Evolutionary conservation across 768 basidiomycete species (phyloP), one percentile per base, ranked within the genome.

Genomic region (Exidia glandulosa): DNA sequence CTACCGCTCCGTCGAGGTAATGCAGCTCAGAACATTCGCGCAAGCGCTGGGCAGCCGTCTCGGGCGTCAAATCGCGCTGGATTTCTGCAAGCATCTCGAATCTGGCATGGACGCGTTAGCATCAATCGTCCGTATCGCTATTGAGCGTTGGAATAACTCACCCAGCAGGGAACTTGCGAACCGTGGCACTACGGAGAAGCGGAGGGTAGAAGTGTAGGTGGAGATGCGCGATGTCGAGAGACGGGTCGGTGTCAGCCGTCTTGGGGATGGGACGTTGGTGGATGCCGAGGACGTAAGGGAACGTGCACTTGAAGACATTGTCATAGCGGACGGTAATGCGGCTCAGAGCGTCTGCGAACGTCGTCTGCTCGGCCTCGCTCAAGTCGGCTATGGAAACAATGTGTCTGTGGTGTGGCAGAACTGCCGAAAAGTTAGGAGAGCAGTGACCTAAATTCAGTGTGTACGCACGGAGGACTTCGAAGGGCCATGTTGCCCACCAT

Each of bases 401-500:
- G 66, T 94, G 94, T 2, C 92, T 79, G 61, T 79, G 81, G 72
- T 86, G 82, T 0, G 90, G 88, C 32, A 92, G 74, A 56, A 92
- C 89, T 90, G 59, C 59, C 12, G 14, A 60, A 23, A 7, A 56
- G 56, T 59, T 19, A 47, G 47, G 9, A 27, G 32, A 41, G 14
- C 32, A 36, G 6, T 34, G 55, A 33, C 5, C 50, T 58, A 3
- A n/a, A 63, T 45, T n/a, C 9, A 63, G 60, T 4, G 25, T 32
- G n/a, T 32, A 73, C 77, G 66, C 65, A 87, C 88, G 69, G 65
- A 94, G 73, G 19, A 86, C 77, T 70, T 96, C 94, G 68, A 85
- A 96, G 0, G 94, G 94, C 94, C 93, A 96, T 32, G 82, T 81
- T 5, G 93, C 94, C 94, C 94, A 96, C 86, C 90, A 95, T 2